These are phyloP conservation scores for Erigeron canadensis DNA, from an alignment of 129 eudicot genomes.

Conservation along the genomic window DNA sequence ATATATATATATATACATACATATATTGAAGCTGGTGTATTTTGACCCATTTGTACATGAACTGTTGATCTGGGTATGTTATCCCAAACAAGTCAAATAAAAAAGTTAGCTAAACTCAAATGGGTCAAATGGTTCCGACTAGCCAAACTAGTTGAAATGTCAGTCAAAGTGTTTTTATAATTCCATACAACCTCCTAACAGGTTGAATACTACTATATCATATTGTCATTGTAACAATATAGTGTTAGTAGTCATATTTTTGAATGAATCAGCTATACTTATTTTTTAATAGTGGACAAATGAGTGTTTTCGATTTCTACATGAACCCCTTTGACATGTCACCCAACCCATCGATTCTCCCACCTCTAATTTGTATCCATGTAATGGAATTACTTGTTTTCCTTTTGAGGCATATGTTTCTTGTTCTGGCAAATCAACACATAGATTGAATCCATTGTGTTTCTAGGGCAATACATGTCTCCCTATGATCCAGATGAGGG, in stretches of 20 bases:
- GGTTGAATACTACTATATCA: not conserved
- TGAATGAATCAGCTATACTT: no score
- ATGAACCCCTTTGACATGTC: not conserved
- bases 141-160: not conserved
- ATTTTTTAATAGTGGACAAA: not conserved
- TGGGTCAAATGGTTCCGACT: not conserved
- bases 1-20: no score
- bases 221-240: not conserved
- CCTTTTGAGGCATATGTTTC: not conserved
- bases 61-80: not conserved
- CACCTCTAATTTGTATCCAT: not conserved
- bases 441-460: slow-evolving; percentile 15
- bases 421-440: slow-evolving; percentile 7
- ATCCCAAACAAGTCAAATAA: not conserved
- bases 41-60: not conserved
- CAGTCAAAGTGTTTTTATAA: not conserved
- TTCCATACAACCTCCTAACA: not conserved
- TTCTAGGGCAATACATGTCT: slow-evolving; percentile 96
- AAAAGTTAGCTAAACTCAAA: not conserved
- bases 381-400: not conserved
- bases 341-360: not conserved
- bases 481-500: slow-evolving; percentile 99
- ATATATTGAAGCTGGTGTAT: not conserved
- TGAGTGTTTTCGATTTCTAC: no score
- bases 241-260: not conserved